These are phyloP conservation scores for Trichosporon coremiiforme DNA, from an alignment of 1,284 basidiomycete genomes.

Conservation along the genomic window DNA sequence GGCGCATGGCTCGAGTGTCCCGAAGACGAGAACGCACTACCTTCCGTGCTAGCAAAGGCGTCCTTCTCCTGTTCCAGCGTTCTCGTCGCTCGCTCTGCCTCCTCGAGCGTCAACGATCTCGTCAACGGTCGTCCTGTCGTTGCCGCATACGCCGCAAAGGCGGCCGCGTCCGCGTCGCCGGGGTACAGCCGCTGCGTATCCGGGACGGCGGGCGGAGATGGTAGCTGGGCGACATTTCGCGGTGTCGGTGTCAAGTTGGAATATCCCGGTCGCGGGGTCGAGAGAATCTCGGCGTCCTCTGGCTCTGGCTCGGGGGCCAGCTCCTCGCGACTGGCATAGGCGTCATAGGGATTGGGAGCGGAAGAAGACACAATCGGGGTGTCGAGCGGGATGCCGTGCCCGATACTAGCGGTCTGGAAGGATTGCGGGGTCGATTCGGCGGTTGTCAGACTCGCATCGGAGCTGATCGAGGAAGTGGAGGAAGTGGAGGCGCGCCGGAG, in stretches of 20 bases:
- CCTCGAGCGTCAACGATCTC: constrained; percentile 2
- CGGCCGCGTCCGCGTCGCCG: background rate
- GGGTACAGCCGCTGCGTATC: background rate
- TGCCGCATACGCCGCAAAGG: background rate
- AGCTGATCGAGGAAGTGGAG: background rate
- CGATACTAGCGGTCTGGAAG: constrained; percentile 4
- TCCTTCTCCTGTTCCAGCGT: constrained; percentile 10
- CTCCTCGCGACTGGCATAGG: background rate
- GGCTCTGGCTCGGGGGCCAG: background rate
- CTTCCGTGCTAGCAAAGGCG: constrained; percentile 1
- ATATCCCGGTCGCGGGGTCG: background rate
- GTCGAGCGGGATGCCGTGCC: constrained; percentile 1
- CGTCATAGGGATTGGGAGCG: background rate
- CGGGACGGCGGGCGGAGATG: background rate
- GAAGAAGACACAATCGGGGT: background rate
- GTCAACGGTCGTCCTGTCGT: constrained; percentile 1
- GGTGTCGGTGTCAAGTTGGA: background rate
- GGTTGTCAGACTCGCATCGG: constrained; percentile 9
- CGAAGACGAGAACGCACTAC: background rate
- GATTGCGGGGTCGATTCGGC: constrained; percentile 12
- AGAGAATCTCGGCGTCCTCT: background rate
- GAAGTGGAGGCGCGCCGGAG: constrained; percentile 1
- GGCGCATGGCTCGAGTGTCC: background rate
- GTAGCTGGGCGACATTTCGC: background rate
- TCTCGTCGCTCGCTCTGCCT: background rate